A percentile compares a stretch with the other conserved stretches of the same genome.
phyloP scores from a whole-genome alignment of 345 rosid genomes.

The Zanthoxylum bungeanum region DNA sequence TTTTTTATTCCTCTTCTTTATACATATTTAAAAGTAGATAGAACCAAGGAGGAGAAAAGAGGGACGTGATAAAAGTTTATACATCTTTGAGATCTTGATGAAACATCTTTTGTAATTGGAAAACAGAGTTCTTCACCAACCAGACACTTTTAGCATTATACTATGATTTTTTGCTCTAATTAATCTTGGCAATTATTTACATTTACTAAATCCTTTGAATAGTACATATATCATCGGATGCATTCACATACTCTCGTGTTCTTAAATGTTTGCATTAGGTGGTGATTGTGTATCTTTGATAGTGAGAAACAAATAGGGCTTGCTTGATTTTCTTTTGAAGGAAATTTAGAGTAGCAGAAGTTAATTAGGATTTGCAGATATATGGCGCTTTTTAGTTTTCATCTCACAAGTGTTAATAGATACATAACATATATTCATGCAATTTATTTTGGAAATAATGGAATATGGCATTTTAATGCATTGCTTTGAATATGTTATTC shows the following conservation, averaged over 20 bases:
- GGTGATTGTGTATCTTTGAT: neutral
- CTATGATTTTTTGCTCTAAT: neutral
- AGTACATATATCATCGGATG: neutral
- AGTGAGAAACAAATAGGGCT: neutral
- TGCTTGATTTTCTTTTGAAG: neutral
- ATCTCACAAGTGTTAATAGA: neutral
- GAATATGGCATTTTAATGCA: neutral
- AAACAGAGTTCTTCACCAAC: conserved; percentile 7
- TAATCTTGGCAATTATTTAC: neutral
- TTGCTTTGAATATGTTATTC: neutral
- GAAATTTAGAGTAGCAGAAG: neutral
- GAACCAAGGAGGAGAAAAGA: neutral
- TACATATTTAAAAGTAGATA: neutral
- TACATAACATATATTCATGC: neutral
- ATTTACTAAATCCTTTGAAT: neutral
- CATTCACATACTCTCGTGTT: neutral
- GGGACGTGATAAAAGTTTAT: neutral
- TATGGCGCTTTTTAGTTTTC: neutral
- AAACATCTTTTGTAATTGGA: neutral
- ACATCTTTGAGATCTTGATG: neutral
- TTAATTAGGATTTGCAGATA: neutral
- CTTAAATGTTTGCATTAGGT: neutral
- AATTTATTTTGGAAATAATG: neutral
- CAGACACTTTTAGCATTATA: neutral
- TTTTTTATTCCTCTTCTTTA: too few species aligned